A percentile compares a stretch with the other conserved stretches of the same genome.
phyloP scores from a whole-genome alignment of 139 green algal species.

The Chlorella sorokiniana region DNA sequence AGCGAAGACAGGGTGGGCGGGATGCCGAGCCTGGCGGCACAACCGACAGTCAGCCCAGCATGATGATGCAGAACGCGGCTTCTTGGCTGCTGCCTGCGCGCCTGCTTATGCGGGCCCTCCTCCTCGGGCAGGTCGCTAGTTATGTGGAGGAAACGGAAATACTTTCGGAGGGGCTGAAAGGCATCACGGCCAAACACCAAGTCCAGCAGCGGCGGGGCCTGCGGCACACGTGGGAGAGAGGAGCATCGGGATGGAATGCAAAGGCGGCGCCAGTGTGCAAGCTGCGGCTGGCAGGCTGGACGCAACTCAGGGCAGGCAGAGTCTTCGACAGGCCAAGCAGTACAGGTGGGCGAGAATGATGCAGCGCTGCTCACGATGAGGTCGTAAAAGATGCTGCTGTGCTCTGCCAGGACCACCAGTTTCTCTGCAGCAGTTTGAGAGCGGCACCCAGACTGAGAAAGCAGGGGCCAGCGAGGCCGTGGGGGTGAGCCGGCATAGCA shows the following conservation, averaged over 20 bases:
- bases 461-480: no score
- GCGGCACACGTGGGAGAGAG: slow-evolving; percentile 23
- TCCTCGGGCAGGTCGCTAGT: slow-evolving; percentile 34
- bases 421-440: slow-evolving; percentile 31
- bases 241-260: neutral
- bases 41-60: neutral
- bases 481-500: neutral
- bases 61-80: no score
- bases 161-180: slow-evolving; percentile 23
- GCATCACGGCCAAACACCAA: slow-evolving; percentile 38
- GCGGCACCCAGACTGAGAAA: no score
- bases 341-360: neutral
- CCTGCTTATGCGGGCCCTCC: slow-evolving; percentile 1
- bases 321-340: no score
- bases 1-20: no score
- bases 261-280: neutral
- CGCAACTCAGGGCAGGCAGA: no score
- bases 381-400: slow-evolving; percentile 42
- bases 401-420: slow-evolving; percentile 45
- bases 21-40: no score
- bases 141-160: slow-evolving; percentile 51
- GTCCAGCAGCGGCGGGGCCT: slow-evolving; percentile 27
- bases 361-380: slow-evolving; percentile 24
- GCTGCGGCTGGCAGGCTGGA: no score
- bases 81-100: neutral